These are phyloP conservation scores for Phytophthora macrochlamydospora DNA, from an alignment of 352 stramenopile species.

Conservation along the genomic window DNA sequence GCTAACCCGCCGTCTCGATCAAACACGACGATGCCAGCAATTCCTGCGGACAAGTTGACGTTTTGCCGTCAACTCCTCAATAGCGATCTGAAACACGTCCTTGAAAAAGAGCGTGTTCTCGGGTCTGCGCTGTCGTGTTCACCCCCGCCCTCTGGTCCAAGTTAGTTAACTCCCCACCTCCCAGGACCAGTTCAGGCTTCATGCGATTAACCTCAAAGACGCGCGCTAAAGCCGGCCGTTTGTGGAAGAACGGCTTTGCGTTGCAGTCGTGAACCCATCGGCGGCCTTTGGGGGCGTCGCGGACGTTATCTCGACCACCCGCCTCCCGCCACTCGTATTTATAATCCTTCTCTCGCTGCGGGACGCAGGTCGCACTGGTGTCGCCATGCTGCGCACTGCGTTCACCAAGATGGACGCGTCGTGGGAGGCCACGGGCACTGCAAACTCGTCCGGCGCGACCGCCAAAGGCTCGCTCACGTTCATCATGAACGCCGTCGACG, in stretches of 20 bases:
- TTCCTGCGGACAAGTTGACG: too few relatives aligned
- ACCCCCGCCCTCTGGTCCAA: too few relatives aligned
- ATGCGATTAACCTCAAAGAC: too few relatives aligned
- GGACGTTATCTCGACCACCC: neutral
- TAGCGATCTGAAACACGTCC: too few relatives aligned
- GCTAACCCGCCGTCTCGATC: too few relatives aligned
- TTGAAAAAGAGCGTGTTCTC: too few relatives aligned
- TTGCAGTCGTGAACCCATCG: neutral
- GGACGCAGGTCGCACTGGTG: neutral
- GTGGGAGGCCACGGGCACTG: neutral
- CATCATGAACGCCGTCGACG: constrained; percentile 26
- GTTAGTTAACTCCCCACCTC: too few relatives aligned
- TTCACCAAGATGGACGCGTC: constrained; percentile 11
- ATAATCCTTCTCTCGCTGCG: constrained; percentile 1
- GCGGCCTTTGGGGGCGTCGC: neutral
- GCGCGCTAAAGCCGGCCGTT: neutral
- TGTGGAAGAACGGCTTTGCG: neutral
- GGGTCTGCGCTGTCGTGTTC: too few relatives aligned
- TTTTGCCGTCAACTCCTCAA: too few relatives aligned
- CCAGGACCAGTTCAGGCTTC: too few relatives aligned
- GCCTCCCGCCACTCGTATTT: neutral
- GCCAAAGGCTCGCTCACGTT: constrained; percentile 19
- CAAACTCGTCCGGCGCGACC: neutral
- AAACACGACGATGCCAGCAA: too few relatives aligned
- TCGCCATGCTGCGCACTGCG: constrained; percentile 3